Percentiles rank a stretch among this genome's conserved stretches.
These are phyloP conservation scores for Vinca major DNA, from an alignment of 305 asterid genomes.

Conservation along the genomic window DNA sequence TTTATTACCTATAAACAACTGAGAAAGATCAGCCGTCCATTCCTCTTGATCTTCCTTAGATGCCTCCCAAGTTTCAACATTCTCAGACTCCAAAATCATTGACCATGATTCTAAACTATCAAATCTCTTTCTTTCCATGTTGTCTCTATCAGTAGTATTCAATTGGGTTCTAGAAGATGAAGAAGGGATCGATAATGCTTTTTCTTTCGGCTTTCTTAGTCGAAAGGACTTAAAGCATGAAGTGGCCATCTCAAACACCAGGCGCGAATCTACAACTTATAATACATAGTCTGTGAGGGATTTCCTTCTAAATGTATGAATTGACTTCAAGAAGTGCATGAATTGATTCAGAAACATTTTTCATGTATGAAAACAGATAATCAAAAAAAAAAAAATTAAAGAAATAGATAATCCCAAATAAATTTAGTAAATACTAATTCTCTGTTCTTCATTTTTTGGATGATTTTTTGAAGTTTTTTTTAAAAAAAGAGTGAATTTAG, in stretches of 20 bases:
- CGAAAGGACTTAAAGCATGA: constrained; percentile 68
- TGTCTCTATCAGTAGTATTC: constrained; percentile 24
- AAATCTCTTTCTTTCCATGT: constrained; percentile 74
- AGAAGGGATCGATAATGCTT: constrained; percentile 32
- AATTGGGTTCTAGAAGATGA: constrained; percentile 41
- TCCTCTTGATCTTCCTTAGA: constrained; percentile 68
- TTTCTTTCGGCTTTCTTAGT: constrained; percentile 34
- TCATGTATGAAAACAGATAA: background rate
- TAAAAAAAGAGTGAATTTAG: background rate
- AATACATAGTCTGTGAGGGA: background rate
- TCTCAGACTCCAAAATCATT: constrained; percentile 78
- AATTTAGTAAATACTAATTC: background rate
- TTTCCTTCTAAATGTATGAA: constrained; percentile 68
- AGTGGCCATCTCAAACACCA: constrained; percentile 30
- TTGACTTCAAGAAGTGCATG: constrained; percentile 79
- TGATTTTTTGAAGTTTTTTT: background rate
- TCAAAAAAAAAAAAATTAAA: too few relatives aligned
- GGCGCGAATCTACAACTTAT: too few relatives aligned
- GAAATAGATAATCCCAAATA: constrained; percentile 10
- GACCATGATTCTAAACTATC: constrained; percentile 97
- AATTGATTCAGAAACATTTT: constrained; percentile 62
- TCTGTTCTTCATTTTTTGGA: constrained; percentile 8
- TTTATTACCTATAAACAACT: constrained; percentile 78
- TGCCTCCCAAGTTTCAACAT: constrained; percentile 69
- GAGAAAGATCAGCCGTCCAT: constrained; percentile 95